Evolutionary conservation across 2,329 filamentous ascomycete genomes (phyloP).

Genomic region (Aspergillus jensenii): DNA sequence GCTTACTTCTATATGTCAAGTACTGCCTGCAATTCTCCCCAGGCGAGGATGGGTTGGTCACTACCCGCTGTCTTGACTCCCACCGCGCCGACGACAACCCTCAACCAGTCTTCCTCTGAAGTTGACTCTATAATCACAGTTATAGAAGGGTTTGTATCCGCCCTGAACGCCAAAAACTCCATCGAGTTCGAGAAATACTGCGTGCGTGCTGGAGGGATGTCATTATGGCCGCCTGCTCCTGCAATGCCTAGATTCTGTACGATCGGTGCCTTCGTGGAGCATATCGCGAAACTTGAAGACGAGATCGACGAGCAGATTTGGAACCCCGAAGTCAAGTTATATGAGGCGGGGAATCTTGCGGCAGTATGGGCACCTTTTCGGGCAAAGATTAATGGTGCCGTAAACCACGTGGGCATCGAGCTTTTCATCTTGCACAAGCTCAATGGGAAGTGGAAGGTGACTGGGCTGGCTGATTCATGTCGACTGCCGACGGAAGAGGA

Average conservation of each 20-base stretch:
- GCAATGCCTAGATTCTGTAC: constrained; percentile 35
- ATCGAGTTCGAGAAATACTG: constrained; percentile 36
- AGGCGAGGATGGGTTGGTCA: not conserved
- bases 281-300: constrained; percentile 27
- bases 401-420: constrained; percentile 38
- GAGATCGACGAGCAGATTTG: constrained; percentile 37
- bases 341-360: constrained; percentile 29
- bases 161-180: constrained; percentile 30
- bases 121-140: constrained; percentile 26
- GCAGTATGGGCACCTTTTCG: constrained; percentile 37
- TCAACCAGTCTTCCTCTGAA: not conserved
- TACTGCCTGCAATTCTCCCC: not conserved
- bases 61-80: not conserved
- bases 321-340: constrained; percentile 34
- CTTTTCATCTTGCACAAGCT: constrained; percentile 36
- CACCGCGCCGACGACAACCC: not conserved
- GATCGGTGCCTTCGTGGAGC: constrained; percentile 36
- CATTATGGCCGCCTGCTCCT: constrained; percentile 31
- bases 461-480: constrained; percentile 37
- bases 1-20: not conserved
- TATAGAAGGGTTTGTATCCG: constrained; percentile 30
- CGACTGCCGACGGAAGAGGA: constrained; percentile 32
- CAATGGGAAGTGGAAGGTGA: constrained; percentile 35
- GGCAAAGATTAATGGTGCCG: constrained; percentile 34
- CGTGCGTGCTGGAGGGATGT: constrained; percentile 35